Base-by-base conservation (phyloP, 352 stramenopile species). In the Globisporangium paroecandrum region DNA sequence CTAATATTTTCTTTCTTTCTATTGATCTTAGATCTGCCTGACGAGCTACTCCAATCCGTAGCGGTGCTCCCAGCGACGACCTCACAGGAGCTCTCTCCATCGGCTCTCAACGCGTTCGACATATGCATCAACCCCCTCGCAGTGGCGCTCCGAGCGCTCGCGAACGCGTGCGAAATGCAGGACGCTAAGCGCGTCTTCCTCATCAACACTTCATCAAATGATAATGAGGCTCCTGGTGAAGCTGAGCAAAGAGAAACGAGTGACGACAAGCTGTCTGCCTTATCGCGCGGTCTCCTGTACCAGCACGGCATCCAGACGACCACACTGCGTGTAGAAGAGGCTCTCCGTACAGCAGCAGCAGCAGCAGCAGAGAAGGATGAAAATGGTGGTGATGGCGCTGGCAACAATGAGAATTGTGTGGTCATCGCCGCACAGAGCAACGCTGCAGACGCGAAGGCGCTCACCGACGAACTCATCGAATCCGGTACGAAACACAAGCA, bases 251-350 rank as follows among this genome's bases (percentile, higher is more conserved):
- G 20, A 18, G 20, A 13, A 25, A 29, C 32, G 20, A 62, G 20
- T 32, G 12, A n/a, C 2, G 10, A 24, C 3, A 27, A 9, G 2
- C 32, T 29, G 8, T 49, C 10, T 3, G 32, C 32, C 56, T 9
- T 69, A 29, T 47, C 69, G 60, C 34, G 29, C 65, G 59, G 70
- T 13, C 58, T 87, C 36, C 58, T 87, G 56, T 73, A 75, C 59
- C 72, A 74, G 22, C 64, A 83, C 57, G 69, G 79, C 15, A 77
- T 87, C 60, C 68, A 59, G 10, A 51, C 64, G 6, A 77, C 58
- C n/a, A 27, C 66, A 25, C 54, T 69, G 62, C 34, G 8, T 1
- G 12, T 64, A 4, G 36, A 64, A n/a, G 55, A 69, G 1, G 24
- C n/a, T 3, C 24, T 64, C 12, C 12, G 36, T 22, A 18, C 43